Evolutionary conservation across 331 rosid species (phyloP), one percentile per base, ranked within the genome.

Genomic region (Spiraea crenata): DNA sequence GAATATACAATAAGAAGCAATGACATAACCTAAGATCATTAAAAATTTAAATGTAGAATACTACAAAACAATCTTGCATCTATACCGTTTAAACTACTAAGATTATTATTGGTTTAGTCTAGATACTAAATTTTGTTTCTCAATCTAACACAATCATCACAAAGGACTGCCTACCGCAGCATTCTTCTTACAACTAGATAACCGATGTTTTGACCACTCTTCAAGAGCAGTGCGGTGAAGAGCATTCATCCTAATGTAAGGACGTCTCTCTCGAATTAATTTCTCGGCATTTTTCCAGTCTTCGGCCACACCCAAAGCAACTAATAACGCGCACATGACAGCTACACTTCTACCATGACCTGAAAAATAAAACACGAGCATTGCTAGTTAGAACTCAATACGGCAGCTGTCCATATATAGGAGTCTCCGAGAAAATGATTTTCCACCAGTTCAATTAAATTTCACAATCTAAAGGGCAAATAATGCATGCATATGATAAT

Each of bases 311-410:
- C 96, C 98, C 19, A 89, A 83, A 77, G 91, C 91, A 68, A 93
- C 99, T 63, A 93, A 68, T 75, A 87, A 73, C 9, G 99, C 99
- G 73, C 99, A 93, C 89, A 89, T 84, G 20, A 93, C 89, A 42
- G 97, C 95, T 41, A 93, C 96, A 76, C 99, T 93, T 86, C 97
- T 84, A 69, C 99, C 99, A 77, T 93, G 99, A 58, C 99, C 98
- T 90, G 63, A 11, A 66, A 5, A 19, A 65, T 1, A 38, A 20
- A 40, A 69, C 42, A 54, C 19, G 17, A 59, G 16, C 25, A 31
- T 16, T n/a, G 11, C 40, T 34, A 19, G 38, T 67, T 37, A 49
- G 19, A 58, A 35, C 63, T 57, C 41, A 57, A 3, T 34, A 57
- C 19, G 12, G 4, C 63, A 6, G 2, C 42, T 41, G 14, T 48